These are phyloP conservation scores for Aphanomyces astaci DNA, from an alignment of 352 stramenopile species.

Conservation along the genomic window DNA sequence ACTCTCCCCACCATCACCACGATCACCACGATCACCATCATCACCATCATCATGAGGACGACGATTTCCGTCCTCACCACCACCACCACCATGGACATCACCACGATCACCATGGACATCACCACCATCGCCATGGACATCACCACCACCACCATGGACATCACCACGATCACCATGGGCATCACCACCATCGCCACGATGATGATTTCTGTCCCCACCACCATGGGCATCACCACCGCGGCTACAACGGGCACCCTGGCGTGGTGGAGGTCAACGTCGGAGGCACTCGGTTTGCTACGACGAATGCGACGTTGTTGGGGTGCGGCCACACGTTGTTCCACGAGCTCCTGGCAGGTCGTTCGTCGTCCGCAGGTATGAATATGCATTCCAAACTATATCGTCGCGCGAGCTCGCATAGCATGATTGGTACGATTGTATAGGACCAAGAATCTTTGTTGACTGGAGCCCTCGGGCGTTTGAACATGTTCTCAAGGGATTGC, in stretches of 20 bases:
- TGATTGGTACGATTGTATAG: too few relatives aligned
- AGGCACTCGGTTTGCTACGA: neutral
- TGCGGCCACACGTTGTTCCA: neutral
- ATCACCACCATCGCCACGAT: neutral
- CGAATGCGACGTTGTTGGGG: neutral
- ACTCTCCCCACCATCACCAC: neutral
- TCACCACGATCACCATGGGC: neutral
- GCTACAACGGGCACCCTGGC: neutral
- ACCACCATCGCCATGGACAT: too few relatives aligned
- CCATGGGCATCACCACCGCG: neutral
- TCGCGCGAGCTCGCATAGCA: too few relatives aligned
- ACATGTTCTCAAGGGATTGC: neutral
- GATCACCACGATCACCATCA: neutral
- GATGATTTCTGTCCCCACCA: too few relatives aligned
- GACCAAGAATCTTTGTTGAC: constrained; percentile 2
- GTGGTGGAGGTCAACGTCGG: neutral
- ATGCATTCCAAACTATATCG: neutral
- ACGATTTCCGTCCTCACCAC: neutral
- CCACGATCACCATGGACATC: neutral
- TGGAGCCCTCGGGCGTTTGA: neutral
- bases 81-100: neutral
- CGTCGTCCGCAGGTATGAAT: neutral
- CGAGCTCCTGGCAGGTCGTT: neutral
- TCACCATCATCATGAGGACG: neutral
- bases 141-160: neutral